These are phyloP conservation scores for Fusarium chaquense DNA, from an alignment of 2,329 filamentous ascomycete species.

Conservation along the genomic window DNA sequence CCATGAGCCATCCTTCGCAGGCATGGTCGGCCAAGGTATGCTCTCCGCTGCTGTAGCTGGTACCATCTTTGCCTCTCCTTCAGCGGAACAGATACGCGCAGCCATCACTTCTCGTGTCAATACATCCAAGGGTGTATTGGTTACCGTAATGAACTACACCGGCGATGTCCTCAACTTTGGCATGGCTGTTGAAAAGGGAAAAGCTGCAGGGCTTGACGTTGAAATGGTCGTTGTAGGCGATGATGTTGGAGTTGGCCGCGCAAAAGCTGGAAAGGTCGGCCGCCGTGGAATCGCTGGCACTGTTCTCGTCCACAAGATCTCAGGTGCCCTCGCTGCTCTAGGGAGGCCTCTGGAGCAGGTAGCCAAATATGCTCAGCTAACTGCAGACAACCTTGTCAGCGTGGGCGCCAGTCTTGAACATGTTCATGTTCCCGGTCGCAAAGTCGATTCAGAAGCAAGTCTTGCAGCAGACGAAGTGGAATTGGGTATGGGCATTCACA, in stretches of 20 bases:
- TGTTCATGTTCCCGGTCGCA: constrained; percentile 91
- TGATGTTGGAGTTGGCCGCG: constrained; percentile 88
- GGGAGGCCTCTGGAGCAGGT: constrained; percentile 78
- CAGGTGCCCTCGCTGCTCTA: constrained; percentile 82
- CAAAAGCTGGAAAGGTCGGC: constrained; percentile 89
- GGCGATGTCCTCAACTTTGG: constrained; percentile 93
- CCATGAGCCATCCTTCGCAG: constrained; percentile 89
- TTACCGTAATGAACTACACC: constrained; percentile 97
- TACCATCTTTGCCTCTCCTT: constrained; percentile 86
- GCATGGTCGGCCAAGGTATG: constrained; percentile 85
- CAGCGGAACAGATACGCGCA: constrained; percentile 82
- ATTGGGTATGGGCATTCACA: constrained; percentile 83
- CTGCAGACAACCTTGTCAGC: constrained; percentile 81
- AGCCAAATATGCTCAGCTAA: constrained; percentile 75
- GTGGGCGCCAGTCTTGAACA: constrained; percentile 89
- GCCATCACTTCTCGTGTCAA: constrained; percentile 81
- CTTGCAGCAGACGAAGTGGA: constrained; percentile 70
- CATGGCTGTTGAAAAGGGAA: constrained; percentile 92
- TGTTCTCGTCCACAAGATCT: constrained; percentile 90
- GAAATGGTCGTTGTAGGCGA: constrained; percentile 95
- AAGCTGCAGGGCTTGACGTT: constrained; percentile 78
- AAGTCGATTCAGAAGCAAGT: constrained; percentile 66
- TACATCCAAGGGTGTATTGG: constrained; percentile 78
- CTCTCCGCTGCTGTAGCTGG: constrained; percentile 86
- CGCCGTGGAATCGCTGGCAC: constrained; percentile 91